Conservation (phyloP, 306 rosid genomes). For the Pueraria montana region DNA sequence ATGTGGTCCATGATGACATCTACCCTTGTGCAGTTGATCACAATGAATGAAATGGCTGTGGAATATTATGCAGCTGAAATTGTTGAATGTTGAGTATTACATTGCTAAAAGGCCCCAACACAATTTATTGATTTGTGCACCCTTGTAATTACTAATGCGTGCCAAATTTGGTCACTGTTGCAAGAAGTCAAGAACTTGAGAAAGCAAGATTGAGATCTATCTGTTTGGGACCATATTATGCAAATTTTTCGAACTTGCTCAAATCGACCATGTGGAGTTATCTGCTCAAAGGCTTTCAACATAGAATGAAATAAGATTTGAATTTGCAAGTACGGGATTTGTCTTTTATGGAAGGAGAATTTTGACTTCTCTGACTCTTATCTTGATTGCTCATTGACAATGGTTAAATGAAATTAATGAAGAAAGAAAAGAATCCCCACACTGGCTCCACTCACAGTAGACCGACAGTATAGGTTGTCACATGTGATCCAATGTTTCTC, state of each 20-base stretch:
- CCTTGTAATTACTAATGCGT: neutral
- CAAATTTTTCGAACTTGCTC: neutral
- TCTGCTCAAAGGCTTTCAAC: neutral
- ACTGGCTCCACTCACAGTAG: neutral
- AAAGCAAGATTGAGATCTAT: neutral
- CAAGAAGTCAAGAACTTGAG: neutral
- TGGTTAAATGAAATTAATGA: neutral
- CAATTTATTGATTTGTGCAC: neutral
- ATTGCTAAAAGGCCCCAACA: neutral
- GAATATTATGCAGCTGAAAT: neutral
- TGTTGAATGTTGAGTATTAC: neutral
- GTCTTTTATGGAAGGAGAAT: neutral
- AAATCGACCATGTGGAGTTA: neutral
- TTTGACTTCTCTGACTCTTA: neutral
- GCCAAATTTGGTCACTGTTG: neutral
- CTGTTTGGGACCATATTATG: neutral
- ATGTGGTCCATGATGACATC: neutral
- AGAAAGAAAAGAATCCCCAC: neutral
- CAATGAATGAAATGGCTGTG: neutral
- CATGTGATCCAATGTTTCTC: neutral
- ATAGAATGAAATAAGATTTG: neutral
- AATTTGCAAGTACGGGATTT: neutral
- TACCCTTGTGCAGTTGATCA: conserved; percentile 4
- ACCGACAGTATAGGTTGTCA: neutral
- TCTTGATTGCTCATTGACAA: neutral